A percentile compares a stretch with the other conserved stretches of the same genome.
These are phyloP conservation scores for Lachancea dasiensis DNA, from an alignment of 805 yeast genomes.

Conservation along the genomic window DNA sequence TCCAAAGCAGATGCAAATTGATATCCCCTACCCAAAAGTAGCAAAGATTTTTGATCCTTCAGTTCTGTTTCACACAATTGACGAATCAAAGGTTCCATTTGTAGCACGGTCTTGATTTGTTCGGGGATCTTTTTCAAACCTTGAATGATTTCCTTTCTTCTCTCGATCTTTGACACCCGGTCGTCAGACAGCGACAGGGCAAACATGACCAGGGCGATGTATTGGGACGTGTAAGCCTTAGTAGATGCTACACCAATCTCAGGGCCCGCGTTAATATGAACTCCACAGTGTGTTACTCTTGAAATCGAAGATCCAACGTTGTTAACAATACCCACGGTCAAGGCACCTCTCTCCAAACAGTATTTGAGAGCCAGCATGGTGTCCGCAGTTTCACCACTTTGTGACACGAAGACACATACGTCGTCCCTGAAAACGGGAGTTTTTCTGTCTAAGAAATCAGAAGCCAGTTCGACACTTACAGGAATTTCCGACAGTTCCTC, in stretches of 20 bases:
- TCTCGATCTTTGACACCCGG: conserved; percentile 63
- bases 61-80: conserved; percentile 65
- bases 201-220: conserved; percentile 93
- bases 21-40: conserved; percentile 94
- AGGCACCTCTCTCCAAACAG: conserved; percentile 94
- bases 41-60: conserved; percentile 76
- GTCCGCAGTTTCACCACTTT: conserved; percentile 99
- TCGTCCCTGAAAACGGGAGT: conserved; percentile 99
- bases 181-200: conserved; percentile 94
- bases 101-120: conserved; percentile 74
- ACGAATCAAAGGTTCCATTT: conserved; percentile 68
- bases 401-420: conserved; percentile 95
- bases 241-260: conserved; percentile 99
- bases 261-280: conserved; percentile 98
- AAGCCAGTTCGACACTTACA: conserved; percentile 85
- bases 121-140: conserved; percentile 80
- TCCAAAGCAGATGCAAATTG: conserved; percentile 96
- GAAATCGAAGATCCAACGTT: conserved; percentile 96
- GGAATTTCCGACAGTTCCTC: conserved; percentile 97
- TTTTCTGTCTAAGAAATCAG: conserved; percentile 88
- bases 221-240: conserved; percentile 97
- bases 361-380: conserved; percentile 91
- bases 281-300: conserved; percentile 98
- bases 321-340: conserved; percentile 96
- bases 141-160: conserved; percentile 80